Percentiles rank a stretch among this genome's conserved stretches.
These are phyloP conservation scores for Vishniacozyma victoriae DNA, from an alignment of 768 basidiomycete genomes.

Conservation along the genomic window DNA sequence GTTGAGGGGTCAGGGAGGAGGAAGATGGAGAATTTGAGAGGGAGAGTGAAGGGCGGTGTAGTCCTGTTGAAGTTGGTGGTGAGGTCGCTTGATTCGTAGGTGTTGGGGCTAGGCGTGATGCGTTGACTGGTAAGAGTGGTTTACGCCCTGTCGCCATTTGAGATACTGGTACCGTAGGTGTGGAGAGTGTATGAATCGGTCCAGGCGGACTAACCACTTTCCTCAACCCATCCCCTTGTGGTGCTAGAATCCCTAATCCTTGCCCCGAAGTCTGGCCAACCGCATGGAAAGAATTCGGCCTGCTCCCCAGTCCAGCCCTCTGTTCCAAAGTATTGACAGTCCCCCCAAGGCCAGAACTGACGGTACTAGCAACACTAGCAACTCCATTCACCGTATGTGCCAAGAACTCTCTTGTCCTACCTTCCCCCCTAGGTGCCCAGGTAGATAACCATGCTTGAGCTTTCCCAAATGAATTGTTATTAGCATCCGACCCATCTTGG, in stretches of 20 bases:
- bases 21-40: not conserved
- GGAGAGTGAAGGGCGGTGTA: not conserved
- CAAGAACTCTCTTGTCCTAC: conserved; percentile 29
- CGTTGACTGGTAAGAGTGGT: conserved; percentile 30
- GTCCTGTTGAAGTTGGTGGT: conserved; percentile 3
- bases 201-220: conserved; percentile 5
- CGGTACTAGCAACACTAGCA: conserved; percentile 33
- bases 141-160: not conserved
- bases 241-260: too few relatives aligned
- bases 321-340: too few relatives aligned
- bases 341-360: conserved; percentile 18
- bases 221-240: not conserved
- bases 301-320: conserved; percentile 3
- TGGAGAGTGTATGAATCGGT: conserved; percentile 19
- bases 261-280: not conserved
- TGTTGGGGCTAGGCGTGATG: conserved; percentile 19
- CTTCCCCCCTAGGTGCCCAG: conserved; percentile 40
- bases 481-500: conserved; percentile 10
- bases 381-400: conserved; percentile 30
- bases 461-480: conserved; percentile 21
- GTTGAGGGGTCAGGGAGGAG: not conserved
- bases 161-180: conserved; percentile 7
- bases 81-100: conserved; percentile 1
- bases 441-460: conserved; percentile 34
- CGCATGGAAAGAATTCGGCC: conserved; percentile 9